Conservation (phyloP, 177 flowering plant genomes). For the Tripterygium wilfordii region DNA sequence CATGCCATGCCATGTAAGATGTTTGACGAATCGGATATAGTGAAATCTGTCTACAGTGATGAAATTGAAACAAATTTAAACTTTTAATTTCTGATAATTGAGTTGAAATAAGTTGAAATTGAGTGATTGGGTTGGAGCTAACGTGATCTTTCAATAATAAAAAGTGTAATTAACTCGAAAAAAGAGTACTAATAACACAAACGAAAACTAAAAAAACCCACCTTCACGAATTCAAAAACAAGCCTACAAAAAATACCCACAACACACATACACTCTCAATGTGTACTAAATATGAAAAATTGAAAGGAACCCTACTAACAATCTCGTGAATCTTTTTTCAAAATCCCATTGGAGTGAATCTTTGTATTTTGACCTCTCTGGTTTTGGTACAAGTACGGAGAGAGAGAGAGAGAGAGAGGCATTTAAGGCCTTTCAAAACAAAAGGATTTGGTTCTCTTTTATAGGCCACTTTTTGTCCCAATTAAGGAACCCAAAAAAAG, state of each 20-base stretch:
- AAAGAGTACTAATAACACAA: constrained; percentile 11
- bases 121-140: too few relatives aligned
- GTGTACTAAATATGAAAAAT: constrained; percentile 13
- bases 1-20: too few relatives aligned
- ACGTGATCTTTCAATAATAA: too few relatives aligned
- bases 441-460: constrained; percentile 7
- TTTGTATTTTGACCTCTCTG: not conserved
- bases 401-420: not conserved
- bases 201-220: not conserved
- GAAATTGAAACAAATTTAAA: too few relatives aligned
- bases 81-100: too few relatives aligned
- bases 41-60: too few relatives aligned
- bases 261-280: constrained; percentile 8
- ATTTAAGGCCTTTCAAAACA: constrained; percentile 3
- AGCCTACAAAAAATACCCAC: constrained; percentile 13
- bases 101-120: too few relatives aligned
- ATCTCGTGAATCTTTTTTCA: not conserved
- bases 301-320: constrained; percentile 6
- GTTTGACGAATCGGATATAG: too few relatives aligned
- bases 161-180: too few relatives aligned
- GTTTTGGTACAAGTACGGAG: not conserved
- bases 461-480: constrained; percentile 9
- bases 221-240: constrained; percentile 34
- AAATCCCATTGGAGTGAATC: not conserved
- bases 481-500: constrained; percentile 8